phyloP scores from a whole-genome alignment of 129 eudicot genomes.

The Flaveria brownii region DNA sequence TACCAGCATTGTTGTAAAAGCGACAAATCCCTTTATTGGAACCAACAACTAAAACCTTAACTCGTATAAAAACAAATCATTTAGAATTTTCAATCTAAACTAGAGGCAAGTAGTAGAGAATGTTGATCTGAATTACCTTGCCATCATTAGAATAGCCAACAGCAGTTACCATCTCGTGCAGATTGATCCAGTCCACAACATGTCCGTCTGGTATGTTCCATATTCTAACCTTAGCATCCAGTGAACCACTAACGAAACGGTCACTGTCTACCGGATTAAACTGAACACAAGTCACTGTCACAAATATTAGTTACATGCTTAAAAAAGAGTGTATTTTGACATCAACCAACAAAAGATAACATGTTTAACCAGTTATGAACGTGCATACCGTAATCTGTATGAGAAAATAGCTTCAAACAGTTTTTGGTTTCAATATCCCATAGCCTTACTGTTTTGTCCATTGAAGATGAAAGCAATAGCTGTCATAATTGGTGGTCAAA shows the following conservation, averaged over 20 bases:
- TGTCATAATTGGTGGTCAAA: constrained; percentile 5
- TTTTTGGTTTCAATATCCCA: constrained; percentile 40
- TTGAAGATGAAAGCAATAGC: constrained; percentile 47
- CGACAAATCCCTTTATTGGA: constrained; percentile 75
- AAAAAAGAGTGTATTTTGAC: constrained; percentile 5
- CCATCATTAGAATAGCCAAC: constrained; percentile 43
- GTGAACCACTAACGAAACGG: constrained; percentile 47
- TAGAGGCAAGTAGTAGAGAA: not conserved
- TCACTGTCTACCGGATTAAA: constrained; percentile 43
- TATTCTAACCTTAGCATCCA: constrained; percentile 48
- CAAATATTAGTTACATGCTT: constrained; percentile 12
- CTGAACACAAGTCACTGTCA: constrained; percentile 47
- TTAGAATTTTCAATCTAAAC: too few relatives aligned
- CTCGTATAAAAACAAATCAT: constrained; percentile 5
- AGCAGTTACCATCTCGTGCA: constrained; percentile 48
- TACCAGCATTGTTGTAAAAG: constrained; percentile 63
- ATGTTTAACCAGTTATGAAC: not conserved
- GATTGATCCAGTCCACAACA: constrained; percentile 44
- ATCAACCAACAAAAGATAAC: not conserved
- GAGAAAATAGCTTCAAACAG: constrained; percentile 42
- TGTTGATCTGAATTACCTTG: constrained; percentile 28
- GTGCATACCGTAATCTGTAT: constrained; percentile 42
- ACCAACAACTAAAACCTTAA: constrained; percentile 79
- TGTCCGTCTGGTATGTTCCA: constrained; percentile 43
- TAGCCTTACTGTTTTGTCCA: constrained; percentile 49